phyloP scores from a whole-genome alignment of 164 flowering plant species.

The Umbilicus rupestris region DNA sequence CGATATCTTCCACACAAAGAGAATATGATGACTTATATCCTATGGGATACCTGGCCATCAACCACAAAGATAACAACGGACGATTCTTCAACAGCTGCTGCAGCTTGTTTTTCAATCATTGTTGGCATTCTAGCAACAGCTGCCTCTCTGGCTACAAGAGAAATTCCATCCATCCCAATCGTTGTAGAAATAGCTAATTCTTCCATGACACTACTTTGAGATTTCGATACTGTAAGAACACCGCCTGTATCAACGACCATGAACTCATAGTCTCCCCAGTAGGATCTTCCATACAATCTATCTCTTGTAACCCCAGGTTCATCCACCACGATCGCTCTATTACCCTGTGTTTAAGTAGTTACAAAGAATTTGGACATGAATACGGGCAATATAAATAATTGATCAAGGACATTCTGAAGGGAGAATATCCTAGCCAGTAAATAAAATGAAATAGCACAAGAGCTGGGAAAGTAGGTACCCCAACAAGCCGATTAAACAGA shows the following conservation, averaged over 20 bases:
- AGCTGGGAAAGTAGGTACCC: constrained; percentile 38
- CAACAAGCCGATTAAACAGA: constrained; percentile 87
- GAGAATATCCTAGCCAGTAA: not conserved
- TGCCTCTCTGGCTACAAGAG: constrained; percentile 79
- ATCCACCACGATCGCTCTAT: constrained; percentile 90
- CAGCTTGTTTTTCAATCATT: constrained; percentile 88
- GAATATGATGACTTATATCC: constrained; percentile 14
- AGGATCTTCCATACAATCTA: constrained; percentile 88
- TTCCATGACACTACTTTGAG: constrained; percentile 60
- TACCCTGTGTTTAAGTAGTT: constrained; percentile 63
- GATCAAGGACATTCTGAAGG: not conserved
- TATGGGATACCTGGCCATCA: constrained; percentile 69
- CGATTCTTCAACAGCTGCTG: constrained; percentile 83
- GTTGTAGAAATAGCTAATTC: constrained; percentile 76
- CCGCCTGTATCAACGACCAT: constrained; percentile 98
- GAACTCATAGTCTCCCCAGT: constrained; percentile 87
- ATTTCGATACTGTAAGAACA: constrained; percentile 68
- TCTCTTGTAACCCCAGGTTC: constrained; percentile 99
- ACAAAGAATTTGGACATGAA: not conserved
- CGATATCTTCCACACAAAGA: not conserved
- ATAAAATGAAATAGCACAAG: not conserved
- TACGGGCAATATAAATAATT: not conserved
- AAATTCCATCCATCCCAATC: constrained; percentile 92
- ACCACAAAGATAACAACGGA: constrained; percentile 76
- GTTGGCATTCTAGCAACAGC: constrained; percentile 98